A percentile compares a stretch with the other conserved stretches of the same genome.
Conservation (phyloP, 1,284 basidiomycete genomes). For the Vanrija sp. region DNA sequence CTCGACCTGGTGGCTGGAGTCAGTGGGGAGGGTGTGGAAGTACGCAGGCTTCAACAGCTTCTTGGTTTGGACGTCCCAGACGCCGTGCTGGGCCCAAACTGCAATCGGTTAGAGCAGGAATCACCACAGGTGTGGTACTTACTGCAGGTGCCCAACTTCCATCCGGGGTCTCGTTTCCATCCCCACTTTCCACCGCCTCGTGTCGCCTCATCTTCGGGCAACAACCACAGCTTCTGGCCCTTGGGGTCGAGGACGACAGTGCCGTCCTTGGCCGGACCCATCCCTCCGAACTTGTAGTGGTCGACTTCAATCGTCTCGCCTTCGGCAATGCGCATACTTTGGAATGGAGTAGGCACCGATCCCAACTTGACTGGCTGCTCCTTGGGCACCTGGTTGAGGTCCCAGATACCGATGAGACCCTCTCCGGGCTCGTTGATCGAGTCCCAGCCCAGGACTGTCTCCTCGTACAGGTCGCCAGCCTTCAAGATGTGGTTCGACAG, state of each 20-base stretch:
- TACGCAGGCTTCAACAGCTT: constrained; percentile 72
- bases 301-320: constrained; percentile 80
- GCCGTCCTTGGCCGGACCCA: constrained; percentile 74
- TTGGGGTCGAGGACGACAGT: constrained; percentile 77
- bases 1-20: constrained; percentile 35
- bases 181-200: constrained; percentile 61
- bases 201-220: constrained; percentile 52
- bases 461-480: constrained; percentile 72
- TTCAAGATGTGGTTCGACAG: constrained; percentile 71
- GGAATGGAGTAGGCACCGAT: constrained; percentile 76
- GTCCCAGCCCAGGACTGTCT: constrained; percentile 94
- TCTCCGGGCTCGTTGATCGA: constrained; percentile 92
- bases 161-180: constrained; percentile 70
- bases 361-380: constrained; percentile 78
- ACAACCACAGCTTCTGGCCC: constrained; percentile 69
- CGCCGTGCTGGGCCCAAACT: constrained; percentile 87
- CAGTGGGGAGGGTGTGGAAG: constrained; percentile 58
- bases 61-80: constrained; percentile 75
- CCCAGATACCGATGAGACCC: constrained; percentile 72
- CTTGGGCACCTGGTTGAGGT: constrained; percentile 64
- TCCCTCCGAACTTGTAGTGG: constrained; percentile 71
- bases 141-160: constrained; percentile 76
- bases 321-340: constrained; percentile 82
- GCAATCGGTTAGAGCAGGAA: constrained; percentile 8
- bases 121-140: constrained; percentile 15